Conservation (phyloP, 2,329 filamentous ascomycete genomes). For the Colletotrichum sp. region DNA sequence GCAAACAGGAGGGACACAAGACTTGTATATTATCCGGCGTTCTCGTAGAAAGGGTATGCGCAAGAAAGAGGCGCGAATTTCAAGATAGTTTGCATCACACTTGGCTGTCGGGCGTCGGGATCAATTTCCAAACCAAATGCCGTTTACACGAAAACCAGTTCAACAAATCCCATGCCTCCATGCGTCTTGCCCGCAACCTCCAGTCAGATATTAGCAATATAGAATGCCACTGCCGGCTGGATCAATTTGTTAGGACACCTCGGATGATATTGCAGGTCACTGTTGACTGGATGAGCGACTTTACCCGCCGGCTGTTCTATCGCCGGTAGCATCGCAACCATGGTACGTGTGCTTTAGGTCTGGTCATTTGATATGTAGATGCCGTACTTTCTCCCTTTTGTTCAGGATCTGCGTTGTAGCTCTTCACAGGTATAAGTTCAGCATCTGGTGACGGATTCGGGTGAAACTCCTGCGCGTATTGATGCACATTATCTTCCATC, state of each 20-base stretch:
- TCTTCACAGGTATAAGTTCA: neutral
- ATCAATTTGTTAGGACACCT: neutral
- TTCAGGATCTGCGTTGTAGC: neutral
- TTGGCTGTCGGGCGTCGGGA: neutral
- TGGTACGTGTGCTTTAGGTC: neutral
- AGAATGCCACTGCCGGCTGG: neutral
- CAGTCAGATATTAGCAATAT: neutral
- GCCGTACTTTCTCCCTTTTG: neutral
- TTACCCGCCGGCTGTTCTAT: constrained; percentile 18
- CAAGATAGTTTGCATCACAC: neutral
- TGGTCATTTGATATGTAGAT: neutral
- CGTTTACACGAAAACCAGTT: neutral
- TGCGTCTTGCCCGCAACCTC: neutral
- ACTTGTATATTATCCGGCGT: constrained; percentile 21
- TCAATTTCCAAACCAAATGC: neutral
- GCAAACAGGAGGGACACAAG: neutral
- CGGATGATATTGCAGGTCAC: neutral
- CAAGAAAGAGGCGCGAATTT: neutral
- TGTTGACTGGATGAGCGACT: neutral
- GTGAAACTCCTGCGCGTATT: neutral
- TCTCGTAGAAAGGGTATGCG: constrained; percentile 1
- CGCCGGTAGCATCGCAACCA: constrained; percentile 22
- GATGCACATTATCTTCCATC: neutral
- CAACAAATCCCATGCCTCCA: neutral
- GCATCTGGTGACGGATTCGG: neutral